A percentile compares a stretch with the other conserved stretches of the same genome.
These are phyloP conservation scores for Wickerhamiella occidentalis DNA, from an alignment of 805 yeast species.

Conservation along the genomic window DNA sequence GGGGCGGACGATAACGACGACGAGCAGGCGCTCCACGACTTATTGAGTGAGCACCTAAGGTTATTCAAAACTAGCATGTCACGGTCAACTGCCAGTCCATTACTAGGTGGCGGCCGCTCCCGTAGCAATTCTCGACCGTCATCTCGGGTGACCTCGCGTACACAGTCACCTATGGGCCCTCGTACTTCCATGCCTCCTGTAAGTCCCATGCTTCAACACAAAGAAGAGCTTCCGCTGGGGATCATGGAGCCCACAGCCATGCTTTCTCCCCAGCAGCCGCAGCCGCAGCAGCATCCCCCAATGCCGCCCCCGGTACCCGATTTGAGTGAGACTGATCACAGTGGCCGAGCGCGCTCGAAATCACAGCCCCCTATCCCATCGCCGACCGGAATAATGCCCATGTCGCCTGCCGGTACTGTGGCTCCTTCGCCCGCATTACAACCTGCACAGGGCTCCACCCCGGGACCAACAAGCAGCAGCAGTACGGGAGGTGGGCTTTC, in stretches of 20 bases:
- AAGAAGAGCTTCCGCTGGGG: neutral
- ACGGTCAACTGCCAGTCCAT: neutral
- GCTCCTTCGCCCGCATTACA: neutral
- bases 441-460: neutral
- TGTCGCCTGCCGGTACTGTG: neutral
- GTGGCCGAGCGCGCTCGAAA: slow-evolving; percentile 7
- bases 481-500: slow-evolving; percentile 20
- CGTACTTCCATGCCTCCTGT: neutral
- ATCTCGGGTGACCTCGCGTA: neutral
- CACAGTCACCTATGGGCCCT: slow-evolving; percentile 2
- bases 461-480: neutral
- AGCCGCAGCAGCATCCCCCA: neutral
- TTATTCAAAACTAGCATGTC: slow-evolving; percentile 12
- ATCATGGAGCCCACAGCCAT: neutral
- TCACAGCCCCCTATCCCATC: slow-evolving; percentile 9
- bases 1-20: neutral
- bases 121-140: slow-evolving; percentile 8
- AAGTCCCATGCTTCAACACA: neutral
- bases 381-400: neutral
- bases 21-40: neutral
- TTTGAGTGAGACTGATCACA: neutral
- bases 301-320: neutral
- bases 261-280: neutral
- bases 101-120: neutral
- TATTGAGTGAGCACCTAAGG: slow-evolving; percentile 13